phyloP scores from a whole-genome alignment of 306 rosid genomes.

The Vigna mungo region DNA sequence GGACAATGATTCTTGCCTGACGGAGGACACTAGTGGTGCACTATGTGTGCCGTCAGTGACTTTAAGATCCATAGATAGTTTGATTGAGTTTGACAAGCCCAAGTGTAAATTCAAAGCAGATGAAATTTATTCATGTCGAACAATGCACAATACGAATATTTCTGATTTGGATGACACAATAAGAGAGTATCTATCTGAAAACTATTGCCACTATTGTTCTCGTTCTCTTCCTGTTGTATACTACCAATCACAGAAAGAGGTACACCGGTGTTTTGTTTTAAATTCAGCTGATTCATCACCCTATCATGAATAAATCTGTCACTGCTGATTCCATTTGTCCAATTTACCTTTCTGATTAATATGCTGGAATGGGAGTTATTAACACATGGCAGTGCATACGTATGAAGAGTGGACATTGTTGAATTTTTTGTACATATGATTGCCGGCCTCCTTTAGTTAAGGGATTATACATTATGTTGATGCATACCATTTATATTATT shows the following conservation, averaged over 20 bases:
- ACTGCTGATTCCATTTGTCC: background rate
- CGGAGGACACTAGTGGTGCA: slow-evolving; percentile 13
- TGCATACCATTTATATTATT: background rate
- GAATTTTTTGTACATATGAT: background rate
- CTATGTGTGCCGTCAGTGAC: slow-evolving; percentile 10
- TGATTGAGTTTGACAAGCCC: slow-evolving; percentile 10
- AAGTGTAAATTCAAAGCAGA: slow-evolving; percentile 24
- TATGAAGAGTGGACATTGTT: background rate
- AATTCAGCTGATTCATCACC: background rate
- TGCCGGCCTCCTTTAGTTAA: background rate
- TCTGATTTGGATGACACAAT: slow-evolving; percentile 12
- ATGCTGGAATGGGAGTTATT: background rate
- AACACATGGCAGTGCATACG: background rate
- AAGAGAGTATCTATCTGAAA: slow-evolving; percentile 23
- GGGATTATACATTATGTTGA: background rate
- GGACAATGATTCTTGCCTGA: background rate
- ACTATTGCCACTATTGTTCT: slow-evolving; percentile 18
- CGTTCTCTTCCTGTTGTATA: slow-evolving; percentile 5
- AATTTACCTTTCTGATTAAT: background rate
- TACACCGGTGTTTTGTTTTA: background rate
- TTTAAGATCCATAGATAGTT: slow-evolving; percentile 11
- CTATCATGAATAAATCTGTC: background rate
- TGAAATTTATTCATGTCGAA: background rate
- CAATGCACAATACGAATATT: background rate
- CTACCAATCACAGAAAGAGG: slow-evolving; percentile 25